Percentiles rank a stretch among this genome's conserved stretches.
phyloP scores from a whole-genome alignment of 2,329 filamentous ascomycete species.

The Botrytis paeoniae region DNA sequence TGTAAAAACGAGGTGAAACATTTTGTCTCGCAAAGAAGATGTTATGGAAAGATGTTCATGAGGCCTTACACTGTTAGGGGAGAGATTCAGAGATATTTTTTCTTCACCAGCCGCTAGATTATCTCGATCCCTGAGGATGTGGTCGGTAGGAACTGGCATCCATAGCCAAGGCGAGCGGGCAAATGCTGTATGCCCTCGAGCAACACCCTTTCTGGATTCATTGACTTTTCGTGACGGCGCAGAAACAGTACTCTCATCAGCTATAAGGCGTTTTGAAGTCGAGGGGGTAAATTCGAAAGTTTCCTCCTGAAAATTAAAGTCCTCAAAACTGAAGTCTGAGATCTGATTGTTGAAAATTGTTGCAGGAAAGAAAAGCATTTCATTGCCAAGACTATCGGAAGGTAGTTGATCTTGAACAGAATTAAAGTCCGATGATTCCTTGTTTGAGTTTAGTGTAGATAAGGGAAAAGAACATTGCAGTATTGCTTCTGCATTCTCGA shows the following conservation, averaged over 20 bases:
- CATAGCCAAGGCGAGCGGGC: not conserved
- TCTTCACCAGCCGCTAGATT: constrained; percentile 27
- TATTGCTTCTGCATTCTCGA: not conserved
- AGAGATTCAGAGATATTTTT: constrained; percentile 21
- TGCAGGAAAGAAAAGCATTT: not conserved
- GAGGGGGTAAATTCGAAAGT: not conserved
- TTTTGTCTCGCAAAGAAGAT: not conserved
- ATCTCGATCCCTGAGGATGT: not conserved
- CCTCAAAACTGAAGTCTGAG: not conserved
- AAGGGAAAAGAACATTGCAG: not conserved
- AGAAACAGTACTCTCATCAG: not conserved
- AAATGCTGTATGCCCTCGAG: not conserved
- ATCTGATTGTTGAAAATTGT: not conserved
- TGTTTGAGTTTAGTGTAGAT: not conserved
- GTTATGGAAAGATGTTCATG: not conserved
- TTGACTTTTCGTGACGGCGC: not conserved
- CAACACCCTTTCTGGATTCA: not conserved
- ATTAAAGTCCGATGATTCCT: not conserved
- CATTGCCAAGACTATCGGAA: not conserved
- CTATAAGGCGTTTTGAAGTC: not conserved
- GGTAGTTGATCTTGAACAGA: not conserved
- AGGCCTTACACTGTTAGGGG: constrained; percentile 21
- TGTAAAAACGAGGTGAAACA: not conserved
- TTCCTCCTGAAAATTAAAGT: not conserved
- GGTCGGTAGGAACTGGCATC: not conserved